phyloP scores from a whole-genome alignment of 148 eudicot genomes.

The Salicornia ramosissima region DNA sequence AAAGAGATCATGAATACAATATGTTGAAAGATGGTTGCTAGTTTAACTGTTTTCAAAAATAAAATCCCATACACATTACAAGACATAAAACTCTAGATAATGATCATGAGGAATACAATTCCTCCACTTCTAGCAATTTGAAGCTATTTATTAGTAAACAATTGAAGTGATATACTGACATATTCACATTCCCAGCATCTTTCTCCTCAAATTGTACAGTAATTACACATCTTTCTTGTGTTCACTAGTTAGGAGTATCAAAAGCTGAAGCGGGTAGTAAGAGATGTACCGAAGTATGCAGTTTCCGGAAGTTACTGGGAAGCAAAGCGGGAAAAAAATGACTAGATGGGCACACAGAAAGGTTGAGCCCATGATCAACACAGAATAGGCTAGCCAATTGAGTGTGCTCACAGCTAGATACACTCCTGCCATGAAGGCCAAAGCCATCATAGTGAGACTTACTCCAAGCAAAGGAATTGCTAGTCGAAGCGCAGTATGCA shows the following conservation, averaged over 20 bases:
- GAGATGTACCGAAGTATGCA: constrained; percentile 20
- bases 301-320: constrained; percentile 9
- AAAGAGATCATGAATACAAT: too few relatives aligned
- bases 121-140: too few relatives aligned
- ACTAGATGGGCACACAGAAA: constrained; percentile 7
- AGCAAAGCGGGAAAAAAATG: constrained; percentile 19
- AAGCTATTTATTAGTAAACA: too few relatives aligned
- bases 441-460: constrained; percentile 26
- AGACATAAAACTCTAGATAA: too few relatives aligned
- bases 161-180: too few relatives aligned
- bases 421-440: constrained; percentile 34
- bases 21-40: too few relatives aligned
- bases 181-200: too few relatives aligned
- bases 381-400: constrained; percentile 23
- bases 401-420: constrained; percentile 22
- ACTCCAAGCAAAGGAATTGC: constrained; percentile 26
- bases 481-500: constrained; percentile 12
- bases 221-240: neutral
- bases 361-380: constrained; percentile 18
- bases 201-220: too few relatives aligned
- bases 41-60: too few relatives aligned
- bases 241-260: constrained; percentile 3
- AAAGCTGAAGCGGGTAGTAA: constrained; percentile 18
- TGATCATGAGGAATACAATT: too few relatives aligned
- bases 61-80: too few relatives aligned